These are phyloP conservation scores for Aspergillus avenaceus DNA, from an alignment of 495 filamentous ascomycete genomes.

Conservation along the genomic window DNA sequence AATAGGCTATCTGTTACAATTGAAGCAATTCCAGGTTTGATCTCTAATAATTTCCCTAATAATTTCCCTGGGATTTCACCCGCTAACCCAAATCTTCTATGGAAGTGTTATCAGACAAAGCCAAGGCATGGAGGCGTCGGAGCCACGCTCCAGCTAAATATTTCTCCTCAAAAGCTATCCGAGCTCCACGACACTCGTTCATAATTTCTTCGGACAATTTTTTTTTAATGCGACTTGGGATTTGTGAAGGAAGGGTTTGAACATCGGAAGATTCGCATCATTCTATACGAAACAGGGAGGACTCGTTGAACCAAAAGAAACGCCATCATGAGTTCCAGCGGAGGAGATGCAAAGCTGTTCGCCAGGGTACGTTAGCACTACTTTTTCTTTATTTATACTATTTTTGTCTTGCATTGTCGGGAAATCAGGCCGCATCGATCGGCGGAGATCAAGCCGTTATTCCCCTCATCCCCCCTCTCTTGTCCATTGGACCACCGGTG, in stretches of 20 bases:
- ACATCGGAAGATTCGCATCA: not conserved
- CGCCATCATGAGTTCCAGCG: constrained; percentile 67
- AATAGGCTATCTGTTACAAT: too few species aligned
- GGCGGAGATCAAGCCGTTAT: not conserved
- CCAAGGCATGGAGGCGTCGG: constrained; percentile 19
- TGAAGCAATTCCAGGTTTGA: too few species aligned
- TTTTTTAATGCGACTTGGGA: constrained; percentile 25
- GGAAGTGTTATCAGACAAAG: not conserved
- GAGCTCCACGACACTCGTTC: constrained; percentile 9
- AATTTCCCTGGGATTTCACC: too few species aligned
- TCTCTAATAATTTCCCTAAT: too few species aligned
- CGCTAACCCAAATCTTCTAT: not conserved
- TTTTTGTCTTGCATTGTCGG: constrained; percentile 1
- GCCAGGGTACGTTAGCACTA: constrained; percentile 73
- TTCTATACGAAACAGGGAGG: not conserved
- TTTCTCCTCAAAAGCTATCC: constrained; percentile 8
- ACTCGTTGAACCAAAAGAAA: constrained; percentile 2
- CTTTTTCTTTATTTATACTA: too few species aligned
- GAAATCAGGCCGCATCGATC: not conserved
- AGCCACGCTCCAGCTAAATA: constrained; percentile 19
- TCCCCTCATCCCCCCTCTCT: constrained; percentile 11
- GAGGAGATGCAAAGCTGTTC: constrained; percentile 98
- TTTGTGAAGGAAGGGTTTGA: not conserved
- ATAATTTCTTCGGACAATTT: too few species aligned
- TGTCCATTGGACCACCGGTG: not conserved